Conservation (phyloP, 1,284 basidiomycete species). For the Fomitopsis pinicola region DNA sequence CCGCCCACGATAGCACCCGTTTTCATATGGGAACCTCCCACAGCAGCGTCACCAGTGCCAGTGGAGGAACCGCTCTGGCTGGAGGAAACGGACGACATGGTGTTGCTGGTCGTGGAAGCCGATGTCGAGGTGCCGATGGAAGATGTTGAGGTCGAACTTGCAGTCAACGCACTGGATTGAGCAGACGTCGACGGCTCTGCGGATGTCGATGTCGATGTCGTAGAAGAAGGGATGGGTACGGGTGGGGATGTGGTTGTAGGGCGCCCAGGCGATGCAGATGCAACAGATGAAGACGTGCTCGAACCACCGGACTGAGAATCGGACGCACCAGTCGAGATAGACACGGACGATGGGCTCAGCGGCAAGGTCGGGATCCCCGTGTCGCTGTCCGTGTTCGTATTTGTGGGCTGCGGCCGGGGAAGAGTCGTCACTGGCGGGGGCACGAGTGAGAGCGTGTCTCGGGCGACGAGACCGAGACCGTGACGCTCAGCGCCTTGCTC, state of each 20-base stretch:
- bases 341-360: not conserved
- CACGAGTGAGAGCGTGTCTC: not conserved
- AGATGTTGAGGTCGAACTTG: constrained; percentile 5
- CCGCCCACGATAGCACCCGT: constrained; percentile 32
- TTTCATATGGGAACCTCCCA: constrained; percentile 14
- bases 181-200: constrained; percentile 1
- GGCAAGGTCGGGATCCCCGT: not conserved
- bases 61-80: not conserved
- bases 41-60: constrained; percentile 3
- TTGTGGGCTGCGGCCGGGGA: not conserved
- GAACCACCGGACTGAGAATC: not conserved
- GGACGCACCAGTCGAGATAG: not conserved
- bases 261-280: not conserved
- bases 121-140: constrained; percentile 5
- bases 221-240: not conserved
- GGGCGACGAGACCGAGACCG: not conserved
- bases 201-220: not conserved
- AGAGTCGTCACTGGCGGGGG: not conserved
- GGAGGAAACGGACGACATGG: constrained; percentile 5
- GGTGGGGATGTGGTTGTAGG: not conserved
- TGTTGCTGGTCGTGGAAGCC: constrained; percentile 5
- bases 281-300: not conserved
- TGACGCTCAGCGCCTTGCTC: not conserved
- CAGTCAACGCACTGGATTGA: not conserved
- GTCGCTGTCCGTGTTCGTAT: not conserved